phyloP scores from a whole-genome alignment of 192 early-diverging fungal genomes.

The Coemansia sp. region DNA sequence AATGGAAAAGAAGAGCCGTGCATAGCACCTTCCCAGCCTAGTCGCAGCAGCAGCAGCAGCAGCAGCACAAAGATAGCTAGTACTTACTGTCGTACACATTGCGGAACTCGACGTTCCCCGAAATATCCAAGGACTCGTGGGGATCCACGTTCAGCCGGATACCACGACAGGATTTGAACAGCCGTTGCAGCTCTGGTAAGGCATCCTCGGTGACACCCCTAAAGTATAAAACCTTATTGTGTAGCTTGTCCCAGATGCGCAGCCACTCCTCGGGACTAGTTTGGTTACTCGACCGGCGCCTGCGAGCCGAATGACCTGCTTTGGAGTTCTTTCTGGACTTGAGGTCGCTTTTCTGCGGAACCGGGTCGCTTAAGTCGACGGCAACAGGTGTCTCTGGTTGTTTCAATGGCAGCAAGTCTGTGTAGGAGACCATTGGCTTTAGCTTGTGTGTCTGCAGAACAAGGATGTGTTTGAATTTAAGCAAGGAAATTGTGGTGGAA shows the following conservation, averaged over 20 bases:
- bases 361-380: conserved; percentile 39
- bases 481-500: not conserved
- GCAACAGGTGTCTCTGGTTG: conserved; percentile 46
- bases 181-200: conserved; percentile 44
- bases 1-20: not conserved
- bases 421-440: conserved; percentile 44
- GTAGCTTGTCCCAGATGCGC: conserved; percentile 31
- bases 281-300: not conserved
- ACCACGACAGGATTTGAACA: conserved; percentile 47
- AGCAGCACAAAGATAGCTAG: not conserved
- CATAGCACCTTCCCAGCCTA: too few species aligned
- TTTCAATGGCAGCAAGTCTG: conserved; percentile 48
- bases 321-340: not conserved
- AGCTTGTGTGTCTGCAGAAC: not conserved
- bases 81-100: conserved; percentile 52
- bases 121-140: conserved; percentile 24
- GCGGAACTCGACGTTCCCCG: conserved; percentile 53
- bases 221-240: conserved; percentile 45
- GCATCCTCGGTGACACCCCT: conserved; percentile 45
- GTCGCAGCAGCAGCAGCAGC: too few species aligned
- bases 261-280: conserved; percentile 33
- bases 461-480: not conserved
- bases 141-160: conserved; percentile 53
- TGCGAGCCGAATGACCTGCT: conserved; percentile 4
- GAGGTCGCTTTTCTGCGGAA: conserved; percentile 9